Conservation (phyloP, 192 early-diverging fungal species). For the Backusella psychrophila region DNA sequence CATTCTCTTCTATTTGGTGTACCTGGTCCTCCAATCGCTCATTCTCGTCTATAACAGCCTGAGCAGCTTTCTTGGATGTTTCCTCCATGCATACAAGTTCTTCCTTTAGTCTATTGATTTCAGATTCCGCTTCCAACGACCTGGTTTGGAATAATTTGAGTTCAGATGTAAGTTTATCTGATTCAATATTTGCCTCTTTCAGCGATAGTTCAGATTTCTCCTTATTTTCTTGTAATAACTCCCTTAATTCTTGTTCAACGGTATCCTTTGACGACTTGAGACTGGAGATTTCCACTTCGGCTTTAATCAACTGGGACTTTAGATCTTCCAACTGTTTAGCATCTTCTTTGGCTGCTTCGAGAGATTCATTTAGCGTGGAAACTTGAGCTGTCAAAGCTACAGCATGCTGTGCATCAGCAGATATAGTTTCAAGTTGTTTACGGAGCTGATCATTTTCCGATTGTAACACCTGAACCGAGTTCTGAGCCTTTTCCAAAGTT, state of each 20-base stretch:
- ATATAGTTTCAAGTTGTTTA: neutral
- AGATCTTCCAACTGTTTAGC: neutral
- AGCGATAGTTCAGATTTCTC: constrained; percentile 1
- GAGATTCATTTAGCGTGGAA: neutral
- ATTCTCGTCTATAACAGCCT: neutral
- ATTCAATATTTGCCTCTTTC: constrained; percentile 7
- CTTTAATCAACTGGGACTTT: neutral
- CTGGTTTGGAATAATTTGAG: neutral
- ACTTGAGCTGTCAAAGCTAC: constrained; percentile 4
- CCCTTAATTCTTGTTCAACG: neutral
- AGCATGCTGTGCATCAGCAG: neutral
- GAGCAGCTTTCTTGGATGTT: neutral
- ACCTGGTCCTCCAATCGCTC: neutral
- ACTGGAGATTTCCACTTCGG: neutral
- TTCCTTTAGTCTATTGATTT: neutral
- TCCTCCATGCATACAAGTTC: neutral
- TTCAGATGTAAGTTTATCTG: constrained; percentile 6
- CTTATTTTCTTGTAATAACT: neutral
- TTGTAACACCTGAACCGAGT: neutral
- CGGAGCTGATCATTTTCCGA: neutral
- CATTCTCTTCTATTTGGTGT: neutral
- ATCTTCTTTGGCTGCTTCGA: neutral
- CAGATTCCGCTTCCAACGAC: neutral
- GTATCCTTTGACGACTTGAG: neutral
- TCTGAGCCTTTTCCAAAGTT: neutral